Percentiles rank a stretch among this genome's conserved stretches.
These are phyloP conservation scores for Globisporangium nagaii DNA, from an alignment of 352 stramenopile species.

Conservation along the genomic window DNA sequence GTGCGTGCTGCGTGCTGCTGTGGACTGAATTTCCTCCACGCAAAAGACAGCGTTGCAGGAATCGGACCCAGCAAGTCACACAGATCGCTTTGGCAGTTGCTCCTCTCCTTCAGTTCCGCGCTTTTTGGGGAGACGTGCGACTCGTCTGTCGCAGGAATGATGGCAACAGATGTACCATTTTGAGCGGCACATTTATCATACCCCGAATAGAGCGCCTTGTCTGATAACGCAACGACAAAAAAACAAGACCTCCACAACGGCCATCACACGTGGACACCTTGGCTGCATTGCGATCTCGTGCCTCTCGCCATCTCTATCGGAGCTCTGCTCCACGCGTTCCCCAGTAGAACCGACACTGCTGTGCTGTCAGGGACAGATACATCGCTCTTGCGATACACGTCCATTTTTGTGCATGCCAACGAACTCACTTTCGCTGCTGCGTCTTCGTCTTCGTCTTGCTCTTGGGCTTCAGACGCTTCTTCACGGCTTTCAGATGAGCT, in stretches of 20 bases:
- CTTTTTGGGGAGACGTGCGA: no score
- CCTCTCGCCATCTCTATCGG: no score
- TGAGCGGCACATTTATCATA: neutral
- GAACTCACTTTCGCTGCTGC: constrained; percentile 5
- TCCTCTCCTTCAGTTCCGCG: neutral
- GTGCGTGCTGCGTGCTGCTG: no score
- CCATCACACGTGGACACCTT: no score
- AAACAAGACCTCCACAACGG: no score
- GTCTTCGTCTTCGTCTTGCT: constrained; percentile 3
- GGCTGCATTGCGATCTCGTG: no score
- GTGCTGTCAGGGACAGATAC: neutral
- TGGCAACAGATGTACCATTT: neutral
- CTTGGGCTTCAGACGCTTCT: constrained; percentile 18
- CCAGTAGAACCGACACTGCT: neutral
- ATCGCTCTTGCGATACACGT: neutral
- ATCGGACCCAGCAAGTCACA: no score
- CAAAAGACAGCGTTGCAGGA: no score
- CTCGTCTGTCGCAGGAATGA: neutral
- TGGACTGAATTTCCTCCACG: no score
- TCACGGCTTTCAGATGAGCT: constrained; percentile 38
- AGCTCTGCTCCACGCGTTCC: no score
- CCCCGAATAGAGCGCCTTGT: neutral
- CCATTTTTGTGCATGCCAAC: neutral
- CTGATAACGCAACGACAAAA: neutral
- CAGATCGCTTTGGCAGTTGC: neutral